Base-by-base conservation (phyloP, 768 basidiomycete genomes). In the Mrakia blollopis region DNA sequence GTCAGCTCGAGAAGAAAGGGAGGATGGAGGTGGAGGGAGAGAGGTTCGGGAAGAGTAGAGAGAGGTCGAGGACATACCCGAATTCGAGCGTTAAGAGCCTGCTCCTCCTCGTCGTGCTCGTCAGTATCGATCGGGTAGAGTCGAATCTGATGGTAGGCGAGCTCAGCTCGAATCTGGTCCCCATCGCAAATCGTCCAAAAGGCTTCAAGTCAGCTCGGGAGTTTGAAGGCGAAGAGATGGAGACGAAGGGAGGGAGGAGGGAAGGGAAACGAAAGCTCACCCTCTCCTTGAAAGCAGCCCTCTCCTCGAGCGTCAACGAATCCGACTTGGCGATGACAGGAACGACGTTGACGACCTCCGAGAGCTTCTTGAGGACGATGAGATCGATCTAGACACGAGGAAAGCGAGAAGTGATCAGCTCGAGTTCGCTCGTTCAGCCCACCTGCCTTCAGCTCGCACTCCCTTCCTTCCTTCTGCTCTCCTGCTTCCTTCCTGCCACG, bases 281-380 rank as follows among this genome's bases (percentile, higher is more conserved):
- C 87, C 93, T 92, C 81, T 89, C 86, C 88, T 99, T 99, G 89
- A 99, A 99, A 63, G 87, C 87, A 75, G 91, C 91, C 80, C 94
- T 87, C 87, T 99, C 96, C 79, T 97, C 95, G 76, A 92, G 83
- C 2, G 95, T 98, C 86, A 99, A 87, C 79, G 90, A 91, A 85
- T 99, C 96, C 41, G 92, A 88, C 88, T 99, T 99, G 80, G 97
- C 96, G 81, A 99, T 98, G 78, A 99, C 92, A n/a, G 96, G 96
- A 11, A 99, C 95, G 72, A 99, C 96, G 81, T 99, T 99, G 84
- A 98, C 97, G 61, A 98, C 96, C 83, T 98, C 97, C 83, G 92
- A 92, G 78, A 99, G 87, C 87, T 98, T 98, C 88, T 98, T 97
- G 91, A 99, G 94, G 80, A 99, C 97, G 82, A 94, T 94, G 65